Conservation (phyloP, 192 early-diverging fungal species). For the Jimgerdemannia lactiflua region DNA sequence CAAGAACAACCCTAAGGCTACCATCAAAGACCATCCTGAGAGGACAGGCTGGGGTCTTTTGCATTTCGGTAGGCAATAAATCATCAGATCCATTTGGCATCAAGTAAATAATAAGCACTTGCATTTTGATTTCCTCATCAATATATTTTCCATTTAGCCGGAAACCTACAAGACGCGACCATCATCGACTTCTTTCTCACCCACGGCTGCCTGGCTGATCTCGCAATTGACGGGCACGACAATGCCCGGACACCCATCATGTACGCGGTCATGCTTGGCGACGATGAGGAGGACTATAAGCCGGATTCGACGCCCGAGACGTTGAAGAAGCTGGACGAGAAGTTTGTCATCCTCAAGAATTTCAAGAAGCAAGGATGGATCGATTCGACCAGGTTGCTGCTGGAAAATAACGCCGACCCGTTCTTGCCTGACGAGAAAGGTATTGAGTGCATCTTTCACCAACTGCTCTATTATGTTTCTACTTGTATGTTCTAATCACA, state of each 20-base stretch:
- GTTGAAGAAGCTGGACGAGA: conserved; percentile 5
- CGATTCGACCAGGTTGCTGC: not conserved
- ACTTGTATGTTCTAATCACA: not conserved
- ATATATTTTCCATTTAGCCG: conserved; percentile 10
- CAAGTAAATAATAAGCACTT: not conserved
- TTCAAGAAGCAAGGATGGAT: conserved; percentile 8
- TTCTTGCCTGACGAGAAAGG: conserved; percentile 8
- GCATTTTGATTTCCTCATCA: not conserved
- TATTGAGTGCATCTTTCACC: not conserved
- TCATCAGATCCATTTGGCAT: not conserved
- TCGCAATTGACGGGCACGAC: not conserved
- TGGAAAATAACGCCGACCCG: conserved; percentile 12
- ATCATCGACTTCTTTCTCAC: conserved; percentile 21
- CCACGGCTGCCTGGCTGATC: conserved; percentile 19
- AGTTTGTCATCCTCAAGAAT: conserved; percentile 12
- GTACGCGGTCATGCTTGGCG: conserved; percentile 4
- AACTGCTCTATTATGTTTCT: not conserved
- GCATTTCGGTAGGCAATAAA: conserved; percentile 20
- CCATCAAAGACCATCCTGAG: conserved; percentile 11
- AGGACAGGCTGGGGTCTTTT: conserved; percentile 20
- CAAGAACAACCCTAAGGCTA: conserved; percentile 22
- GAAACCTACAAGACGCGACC: conserved; percentile 11
- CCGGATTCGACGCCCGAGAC: not conserved
- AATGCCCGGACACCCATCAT: conserved; percentile 10
- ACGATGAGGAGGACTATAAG: conserved; percentile 4